Base-by-base conservation (phyloP, 192 early-diverging fungal genomes). In the Backusella australiensis region DNA sequence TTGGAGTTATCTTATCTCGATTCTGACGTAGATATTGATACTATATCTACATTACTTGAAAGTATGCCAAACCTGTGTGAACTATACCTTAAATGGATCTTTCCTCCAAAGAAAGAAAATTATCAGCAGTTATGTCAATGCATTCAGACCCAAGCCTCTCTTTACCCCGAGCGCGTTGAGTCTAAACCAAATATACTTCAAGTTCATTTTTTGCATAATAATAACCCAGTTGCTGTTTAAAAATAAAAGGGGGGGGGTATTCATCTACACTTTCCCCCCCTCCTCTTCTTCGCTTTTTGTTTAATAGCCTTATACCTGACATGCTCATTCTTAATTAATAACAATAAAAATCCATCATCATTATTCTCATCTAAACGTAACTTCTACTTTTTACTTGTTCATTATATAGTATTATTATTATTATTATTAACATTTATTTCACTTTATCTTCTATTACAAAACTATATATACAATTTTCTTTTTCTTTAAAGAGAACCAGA, bases 401-500 rank as follows among this genome's bases (percentile, higher is more conserved):
- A 12, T 17, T 39, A 39, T 44, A 17, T 44, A 44, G 14, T 44
- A 59, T 3, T 59, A 59, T 23, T 59, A 29, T 63, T 59, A 29
- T 63, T 59, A 29, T 63, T 63, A 29, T 63, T 29, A 63, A 63
- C 23, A 63, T 63, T 63, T 63, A 63, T 26, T 63, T 49, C 46
- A 19, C 46, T 21, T 44, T 56, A 3, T 63, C n/a, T 63, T 63
- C 56, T 63, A 63, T 63, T 63, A 63, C 56, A 63, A 63, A 63
- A 63, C 14, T 63, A 11, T 63, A 63, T 63, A 63, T 63, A 63
- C 56, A 63, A 63, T 29, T 63, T 63, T 63, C 21, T 63, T 29
- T 39, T 14, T 63, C 44, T n/a, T 72, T 75, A 74, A 42, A 34
- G 52, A 52, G 36, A 72, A 53, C 46, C 74, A 34, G 72, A 69